Percentiles rank a stretch among this genome's conserved stretches.
phyloP scores from a whole-genome alignment of 2,329 filamentous ascomycete genomes.

The Thelonectria rubi region DNA sequence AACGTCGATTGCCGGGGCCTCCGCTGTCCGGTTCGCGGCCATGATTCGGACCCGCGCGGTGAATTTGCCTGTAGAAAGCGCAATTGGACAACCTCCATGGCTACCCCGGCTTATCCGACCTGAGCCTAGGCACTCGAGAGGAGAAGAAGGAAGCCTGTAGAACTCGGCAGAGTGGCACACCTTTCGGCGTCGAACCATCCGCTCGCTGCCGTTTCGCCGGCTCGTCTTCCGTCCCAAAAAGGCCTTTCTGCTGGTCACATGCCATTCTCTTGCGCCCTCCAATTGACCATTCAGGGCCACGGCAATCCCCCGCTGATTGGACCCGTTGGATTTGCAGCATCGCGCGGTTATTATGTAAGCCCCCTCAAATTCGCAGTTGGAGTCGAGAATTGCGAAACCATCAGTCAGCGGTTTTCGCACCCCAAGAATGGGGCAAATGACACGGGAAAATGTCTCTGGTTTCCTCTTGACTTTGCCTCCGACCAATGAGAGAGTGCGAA shows the following conservation, averaged over 20 bases:
- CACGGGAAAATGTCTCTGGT: constrained; percentile 5
- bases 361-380: constrained; percentile 20
- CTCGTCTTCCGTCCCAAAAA: background rate
- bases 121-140: constrained; percentile 19
- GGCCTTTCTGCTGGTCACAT: constrained; percentile 30
- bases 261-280: constrained; percentile 8
- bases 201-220: constrained; percentile 1
- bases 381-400: constrained; percentile 39
- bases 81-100: background rate
- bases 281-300: constrained; percentile 26
- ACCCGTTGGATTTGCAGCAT: constrained; percentile 20
- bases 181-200: constrained; percentile 21
- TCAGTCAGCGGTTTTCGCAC: constrained; percentile 36
- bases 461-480: constrained; percentile 6
- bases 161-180: constrained; percentile 16
- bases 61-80: constrained; percentile 29
- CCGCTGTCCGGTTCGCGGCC: constrained; percentile 31
- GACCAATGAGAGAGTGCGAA: background rate
- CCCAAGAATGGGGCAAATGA: background rate
- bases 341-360: constrained; percentile 37
- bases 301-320: constrained; percentile 9
- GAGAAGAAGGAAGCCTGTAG: constrained; percentile 13
- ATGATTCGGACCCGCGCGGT: constrained; percentile 39
- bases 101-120: constrained; percentile 37
- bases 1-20: constrained; percentile 17